phyloP scores from a whole-genome alignment of 345 rosid species.

The Hirschfeldia incana region DNA sequence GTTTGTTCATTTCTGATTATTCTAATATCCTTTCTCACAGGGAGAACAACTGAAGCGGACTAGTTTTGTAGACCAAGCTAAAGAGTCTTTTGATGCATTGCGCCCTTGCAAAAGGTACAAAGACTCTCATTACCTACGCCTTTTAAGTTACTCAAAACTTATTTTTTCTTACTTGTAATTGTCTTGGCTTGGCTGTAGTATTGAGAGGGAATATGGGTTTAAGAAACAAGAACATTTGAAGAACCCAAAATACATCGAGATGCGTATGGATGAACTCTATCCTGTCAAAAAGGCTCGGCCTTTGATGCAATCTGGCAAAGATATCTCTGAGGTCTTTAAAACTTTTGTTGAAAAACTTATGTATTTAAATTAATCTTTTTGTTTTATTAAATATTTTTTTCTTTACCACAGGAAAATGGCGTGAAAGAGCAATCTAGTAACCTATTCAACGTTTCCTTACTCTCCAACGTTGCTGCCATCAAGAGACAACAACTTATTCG shows the following conservation, averaged over 20 bases:
- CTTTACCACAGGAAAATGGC: slow-evolving; percentile 51
- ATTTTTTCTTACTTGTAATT: slow-evolving; percentile 12
- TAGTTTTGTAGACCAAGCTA: slow-evolving; percentile 50
- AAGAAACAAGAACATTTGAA: slow-evolving; percentile 54
- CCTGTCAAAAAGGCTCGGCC: slow-evolving; percentile 77
- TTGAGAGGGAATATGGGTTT: slow-evolving; percentile 44
- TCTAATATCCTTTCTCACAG: slow-evolving; percentile 2
- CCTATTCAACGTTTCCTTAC: slow-evolving; percentile 50
- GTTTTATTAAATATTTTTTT: slow-evolving; percentile 18
- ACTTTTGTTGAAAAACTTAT: background rate
- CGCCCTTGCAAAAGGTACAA: slow-evolving; percentile 47
- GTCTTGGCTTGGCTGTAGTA: slow-evolving; percentile 26
- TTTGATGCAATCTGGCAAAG: slow-evolving; percentile 58
- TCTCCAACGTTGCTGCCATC: slow-evolving; percentile 58
- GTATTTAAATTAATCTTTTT: background rate
- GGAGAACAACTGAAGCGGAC: slow-evolving; percentile 79
- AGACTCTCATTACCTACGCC: background rate
- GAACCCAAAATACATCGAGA: slow-evolving; percentile 66
- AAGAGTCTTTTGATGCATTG: slow-evolving; percentile 51
- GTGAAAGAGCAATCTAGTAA: slow-evolving; percentile 45
- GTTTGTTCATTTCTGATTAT: background rate
- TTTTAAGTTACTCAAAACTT: background rate
- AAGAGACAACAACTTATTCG: slow-evolving; percentile 49
- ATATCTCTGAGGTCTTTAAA: slow-evolving; percentile 56
- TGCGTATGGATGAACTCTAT: slow-evolving; percentile 70